Base-by-base conservation (phyloP, 108 stramenopile species). In the Chaetoceros tenuissimus region DNA sequence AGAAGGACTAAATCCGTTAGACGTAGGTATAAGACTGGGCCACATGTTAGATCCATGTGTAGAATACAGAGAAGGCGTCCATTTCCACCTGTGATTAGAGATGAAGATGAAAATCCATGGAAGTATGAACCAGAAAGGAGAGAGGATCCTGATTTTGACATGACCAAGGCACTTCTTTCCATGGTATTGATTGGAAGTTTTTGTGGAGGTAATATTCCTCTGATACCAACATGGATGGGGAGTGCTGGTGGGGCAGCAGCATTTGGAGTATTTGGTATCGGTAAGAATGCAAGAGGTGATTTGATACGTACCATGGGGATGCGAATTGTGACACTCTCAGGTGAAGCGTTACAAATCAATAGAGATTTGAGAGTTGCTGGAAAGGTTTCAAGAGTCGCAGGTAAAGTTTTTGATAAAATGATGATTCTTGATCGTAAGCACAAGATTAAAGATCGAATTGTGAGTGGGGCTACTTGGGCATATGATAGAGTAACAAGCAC, bases 341-440 rank as follows among this genome's bases (percentile, higher is more conserved):
- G 75, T 47, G 77, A 82, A 31, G 53, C 82, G n/a, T 56, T 73
- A 61, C 49, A 68, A 17, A 81, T 90, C 40, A 80, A 82, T 59
- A 59, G 67, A 1, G 84, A 92, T 27, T 63, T 92, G 46, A 49
- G 65, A 10, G 67, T 92, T 34, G 52, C 78, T 46, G 59, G 75
- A 1, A 81, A 88, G 50, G 70, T 69, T 27, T 76, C 64, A 29
- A 71, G 78, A 26, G 83, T 87, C 8, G 69, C 69, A 0, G 77
- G 78, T 0, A 66, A 82, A 57, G 60, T 92, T 48, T 63, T 92
- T 45, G 90, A 92, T 66, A 80, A 78, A 62, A 28, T 85, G 0
- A 64, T 92, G 75, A 82, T 92, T 46, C 60, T 92, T 72, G 90
- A 92, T 76, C 80, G 90, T 34, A 80, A 92, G 63, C 90, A 92